These are phyloP conservation scores for Nakaseomyces kungkrabaensis DNA, from an alignment of 1,139 yeast genomes.

Conservation along the genomic window DNA sequence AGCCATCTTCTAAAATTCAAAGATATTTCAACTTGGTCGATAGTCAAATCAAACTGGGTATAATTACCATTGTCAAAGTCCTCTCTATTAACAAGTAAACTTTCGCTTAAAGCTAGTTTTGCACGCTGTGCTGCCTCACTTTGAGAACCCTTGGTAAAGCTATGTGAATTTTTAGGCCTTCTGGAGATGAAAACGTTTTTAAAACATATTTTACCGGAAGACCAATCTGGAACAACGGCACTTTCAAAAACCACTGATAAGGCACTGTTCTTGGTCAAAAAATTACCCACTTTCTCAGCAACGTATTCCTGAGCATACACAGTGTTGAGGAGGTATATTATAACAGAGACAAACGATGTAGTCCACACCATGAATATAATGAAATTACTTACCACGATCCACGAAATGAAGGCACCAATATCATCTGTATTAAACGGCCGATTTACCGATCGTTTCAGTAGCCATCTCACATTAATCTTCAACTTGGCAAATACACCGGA, in stretches of 20 bases:
- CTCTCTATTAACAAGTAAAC: conserved; percentile 27
- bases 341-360: conserved; percentile 75
- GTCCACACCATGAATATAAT: conserved; percentile 73
- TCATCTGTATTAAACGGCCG: conserved; percentile 84
- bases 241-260: conserved; percentile 81
- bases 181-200: conserved; percentile 79
- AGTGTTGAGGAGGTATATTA: conserved; percentile 72
- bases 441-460: conserved; percentile 43
- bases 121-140: conserved; percentile 27
- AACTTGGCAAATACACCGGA: conserved; percentile 24
- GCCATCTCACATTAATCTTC: conserved; percentile 58
- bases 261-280: conserved; percentile 78
- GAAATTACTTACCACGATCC: conserved; percentile 83
- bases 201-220: conserved; percentile 75
- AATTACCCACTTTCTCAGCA: conserved; percentile 71
- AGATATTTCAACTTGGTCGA: conserved; percentile 75
- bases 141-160: conserved; percentile 64
- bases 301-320: conserved; percentile 85
- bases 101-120: conserved; percentile 24
- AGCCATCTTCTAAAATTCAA: conserved; percentile 80
- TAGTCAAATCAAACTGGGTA: conserved; percentile 86
- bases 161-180: conserved; percentile 43
- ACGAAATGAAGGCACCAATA: conserved; percentile 76
- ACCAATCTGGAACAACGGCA: conserved; percentile 94
- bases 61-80: conserved; percentile 80